phyloP scores from a whole-genome alignment of 345 rosid species.

The Tarenaya hassleriana region DNA sequence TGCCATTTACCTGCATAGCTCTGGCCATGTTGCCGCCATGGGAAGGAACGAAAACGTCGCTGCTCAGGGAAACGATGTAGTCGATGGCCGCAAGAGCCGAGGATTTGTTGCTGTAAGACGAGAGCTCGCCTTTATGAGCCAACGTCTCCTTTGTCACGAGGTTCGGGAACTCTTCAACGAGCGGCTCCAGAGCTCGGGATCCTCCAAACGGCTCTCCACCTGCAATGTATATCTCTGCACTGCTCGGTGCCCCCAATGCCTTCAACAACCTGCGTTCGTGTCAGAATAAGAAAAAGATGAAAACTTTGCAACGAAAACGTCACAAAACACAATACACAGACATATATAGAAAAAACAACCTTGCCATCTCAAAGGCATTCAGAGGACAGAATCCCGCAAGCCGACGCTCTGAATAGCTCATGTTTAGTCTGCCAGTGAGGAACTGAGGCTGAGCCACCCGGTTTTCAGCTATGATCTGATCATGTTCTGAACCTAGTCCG shows the following conservation, averaged over 20 bases:
- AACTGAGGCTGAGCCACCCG: conserved; percentile 38
- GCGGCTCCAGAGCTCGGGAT: conserved; percentile 46
- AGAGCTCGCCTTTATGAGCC: conserved; percentile 51
- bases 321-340: too few species aligned
- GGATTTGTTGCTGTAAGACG: conserved; percentile 46
- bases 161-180: conserved; percentile 42
- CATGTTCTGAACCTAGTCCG: conserved; percentile 51
- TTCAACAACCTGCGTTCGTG: conserved; percentile 49
- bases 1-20: conserved; percentile 58
- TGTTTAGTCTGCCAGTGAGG: conserved; percentile 49
- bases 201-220: conserved; percentile 83
- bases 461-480: conserved; percentile 33
- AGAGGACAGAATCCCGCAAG: conserved; percentile 69
- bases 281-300: not conserved
- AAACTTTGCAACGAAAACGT: too few species aligned
- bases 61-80: conserved; percentile 60
- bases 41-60: conserved; percentile 70
- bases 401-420: conserved; percentile 43
- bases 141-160: conserved; percentile 51
- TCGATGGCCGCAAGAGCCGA: conserved; percentile 70
- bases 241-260: conserved; percentile 58
- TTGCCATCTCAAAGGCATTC: conserved; percentile 53
- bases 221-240: conserved; percentile 49
- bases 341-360: conserved; percentile 33
- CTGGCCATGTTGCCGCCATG: conserved; percentile 89